These are phyloP conservation scores for Rhizopus stolonifer DNA, from an alignment of 371 early-diverging fungal genomes.

Conservation along the genomic window DNA sequence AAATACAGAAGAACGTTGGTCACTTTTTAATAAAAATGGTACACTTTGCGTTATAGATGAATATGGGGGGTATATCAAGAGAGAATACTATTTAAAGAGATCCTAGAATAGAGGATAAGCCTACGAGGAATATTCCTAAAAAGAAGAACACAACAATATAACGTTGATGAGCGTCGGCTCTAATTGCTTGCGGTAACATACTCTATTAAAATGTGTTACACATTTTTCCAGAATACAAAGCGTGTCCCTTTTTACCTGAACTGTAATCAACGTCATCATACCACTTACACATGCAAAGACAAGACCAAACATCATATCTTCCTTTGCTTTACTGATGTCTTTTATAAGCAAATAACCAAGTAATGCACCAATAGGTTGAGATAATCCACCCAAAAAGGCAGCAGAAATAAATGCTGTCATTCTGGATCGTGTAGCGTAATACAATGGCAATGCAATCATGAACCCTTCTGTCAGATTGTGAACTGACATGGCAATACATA, in stretches of 20 bases:
- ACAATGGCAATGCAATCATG: conserved; percentile 74
- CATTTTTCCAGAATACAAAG: not conserved
- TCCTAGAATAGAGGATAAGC: conserved; percentile 43
- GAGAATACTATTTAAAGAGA: conserved; percentile 19
- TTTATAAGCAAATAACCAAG: conserved; percentile 49
- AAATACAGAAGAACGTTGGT: not conserved
- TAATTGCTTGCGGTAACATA: conserved; percentile 58
- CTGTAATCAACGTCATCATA: conserved; percentile 71
- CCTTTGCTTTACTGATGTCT: conserved; percentile 41
- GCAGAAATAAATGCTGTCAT: conserved; percentile 61
- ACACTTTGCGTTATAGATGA: no score
- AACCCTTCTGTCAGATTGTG: conserved; percentile 85
- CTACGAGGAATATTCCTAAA: conserved; percentile 57
- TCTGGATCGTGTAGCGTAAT: conserved; percentile 66
- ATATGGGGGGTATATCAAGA: not conserved
- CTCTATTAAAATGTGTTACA: conserved; percentile 24
- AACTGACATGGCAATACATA: conserved; percentile 72
- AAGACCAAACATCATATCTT: conserved; percentile 51
- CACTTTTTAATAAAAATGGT: no score
- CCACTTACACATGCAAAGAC: conserved; percentile 62
- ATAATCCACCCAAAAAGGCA: conserved; percentile 64
- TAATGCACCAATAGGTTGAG: conserved; percentile 61
- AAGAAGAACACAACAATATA: conserved; percentile 58
- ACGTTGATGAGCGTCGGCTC: conserved; percentile 39
- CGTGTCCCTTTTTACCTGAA: conserved; percentile 16